Base-by-base conservation (phyloP, 2,329 filamentous ascomycete species). In the Graphilbum fragrans region DNA sequence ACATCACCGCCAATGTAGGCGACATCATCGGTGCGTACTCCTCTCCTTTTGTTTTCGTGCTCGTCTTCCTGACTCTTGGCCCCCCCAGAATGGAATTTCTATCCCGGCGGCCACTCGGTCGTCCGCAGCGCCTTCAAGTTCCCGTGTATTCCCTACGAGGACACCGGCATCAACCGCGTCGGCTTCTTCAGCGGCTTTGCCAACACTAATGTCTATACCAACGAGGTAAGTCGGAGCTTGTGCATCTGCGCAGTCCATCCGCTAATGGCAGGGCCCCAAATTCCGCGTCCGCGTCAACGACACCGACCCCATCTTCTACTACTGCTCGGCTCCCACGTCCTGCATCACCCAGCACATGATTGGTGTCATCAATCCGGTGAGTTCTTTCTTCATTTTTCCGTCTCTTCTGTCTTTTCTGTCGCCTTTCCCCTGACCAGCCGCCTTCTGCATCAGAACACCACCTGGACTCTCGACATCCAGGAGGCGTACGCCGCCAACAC, bases 291-390 rank as follows among this genome's bases (percentile, higher is more conserved):
- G 47, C 18, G 62, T 84, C 43, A 81, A 82, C 49, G 64, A 77
- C 47, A 79, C 76, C 0, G 57, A 70, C 19, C 79, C 81, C 0
- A 70, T 78, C 16, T 83, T 80, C 55, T 82, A 73, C 57, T 86
- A 85, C 56, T 86, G 80, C 47, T 74, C 77, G 0, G 80, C 80
- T 0, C 69, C 74, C 0, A 69, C 65, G 1, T 83, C 80, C 2
- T 90, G 84, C 52, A 65, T 67, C 3, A 56, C 61, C 3, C 69
- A 80, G 35, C 69, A 74, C 19, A 90, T 90, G 83, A 70, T 90
- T 16, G 83, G 82, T 3, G 80, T 74, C 2, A 80, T 90, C 49
- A 90, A 88, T 52, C 72, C 79, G 7, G 73, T 78, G 62, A 45
- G 65, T 32, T 4, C 33, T 37, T 23, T 19, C 10, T 2, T 21